Conservation (phyloP, 768 basidiomycete species). For the Mrakia gelida region DNA sequence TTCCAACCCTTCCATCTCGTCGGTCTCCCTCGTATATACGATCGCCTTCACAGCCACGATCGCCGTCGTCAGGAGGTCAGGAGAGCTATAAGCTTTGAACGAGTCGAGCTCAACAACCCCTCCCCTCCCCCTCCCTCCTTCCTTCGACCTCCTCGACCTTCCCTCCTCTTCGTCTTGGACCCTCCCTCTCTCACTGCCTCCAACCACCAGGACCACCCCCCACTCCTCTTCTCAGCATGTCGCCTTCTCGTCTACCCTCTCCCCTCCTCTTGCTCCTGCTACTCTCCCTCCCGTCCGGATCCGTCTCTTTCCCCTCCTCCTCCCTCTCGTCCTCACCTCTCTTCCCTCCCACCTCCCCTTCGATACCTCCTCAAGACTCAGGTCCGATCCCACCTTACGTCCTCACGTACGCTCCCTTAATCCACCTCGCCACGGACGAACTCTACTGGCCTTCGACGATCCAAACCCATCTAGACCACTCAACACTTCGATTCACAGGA, state of each 20-base stretch:
- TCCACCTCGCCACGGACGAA: conserved; percentile 28
- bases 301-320: neutral
- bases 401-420: conserved; percentile 25
- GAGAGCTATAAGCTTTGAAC: neutral
- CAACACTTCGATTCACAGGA: conserved; percentile 7
- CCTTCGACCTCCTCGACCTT: neutral
- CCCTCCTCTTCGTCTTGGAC: neutral
- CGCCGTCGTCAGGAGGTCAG: neutral
- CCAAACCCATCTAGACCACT: conserved; percentile 22
- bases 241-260: neutral
- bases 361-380: conserved; percentile 20
- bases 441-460: conserved; percentile 30
- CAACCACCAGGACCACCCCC: too few relatives aligned
- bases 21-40: too few relatives aligned
- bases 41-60: too few relatives aligned
- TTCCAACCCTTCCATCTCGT: too few relatives aligned
- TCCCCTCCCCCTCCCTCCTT: neutral
- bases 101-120: neutral
- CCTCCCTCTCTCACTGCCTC: neutral
- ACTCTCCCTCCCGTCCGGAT: neutral
- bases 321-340: neutral
- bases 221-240: too few relatives aligned
- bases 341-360: conserved; percentile 10
- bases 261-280: neutral
- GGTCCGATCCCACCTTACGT: conserved; percentile 31